Evolutionary conservation across 148 eudicot genomes (phyloP), one percentile per base, ranked within the genome.

Genomic region (Arbutus unedo): DNA sequence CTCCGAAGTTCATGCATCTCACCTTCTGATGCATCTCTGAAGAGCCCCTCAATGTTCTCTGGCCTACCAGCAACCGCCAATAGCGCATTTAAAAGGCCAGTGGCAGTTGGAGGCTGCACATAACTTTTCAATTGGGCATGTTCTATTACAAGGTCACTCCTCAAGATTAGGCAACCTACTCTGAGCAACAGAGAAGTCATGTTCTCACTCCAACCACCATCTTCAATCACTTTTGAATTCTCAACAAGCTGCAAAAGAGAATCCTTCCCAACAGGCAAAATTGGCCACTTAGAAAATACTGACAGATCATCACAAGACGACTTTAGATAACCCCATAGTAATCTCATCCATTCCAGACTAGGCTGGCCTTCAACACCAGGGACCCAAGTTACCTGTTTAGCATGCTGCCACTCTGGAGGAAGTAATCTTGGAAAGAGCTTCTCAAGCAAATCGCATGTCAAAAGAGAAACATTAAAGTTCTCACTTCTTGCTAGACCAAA

Each of bases 151-250:
- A 96, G 81, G 84, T 90, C 96, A 82, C 81, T 87, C 84, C 93
- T 93, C 86, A 96, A 87, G 80, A 94, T 87, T 82, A 88, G 86
- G 85, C 99, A 96, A 67, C 99, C 99, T 76, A 88, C 91, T 92
- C 86, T 94, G 80, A 90, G 84, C 89, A 96, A 79, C 88, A 96
- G 84, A 23, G 96, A 91, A 23, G 91, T 89, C 88, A 96, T 90
- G 81, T 94, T 96, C 90, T 96, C 99, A 88, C 97, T 96, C 99
- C 98, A 96, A 53, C 97, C 98, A 83, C 92, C 96, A 83, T 96
- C 93, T 86, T 90, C 91, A 81, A 96, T 92, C 76, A 96, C 92
- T 87, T 91, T 92, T 77, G 99, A 96, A 85, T 91, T 92, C 82
- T 89, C 81, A 79, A 90, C 91, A 82, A 96, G 97, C 84, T 90